Evolutionary conservation across 2,329 filamentous ascomycete genomes (phyloP).

Genomic region (Colletotrichum phormii): DNA sequence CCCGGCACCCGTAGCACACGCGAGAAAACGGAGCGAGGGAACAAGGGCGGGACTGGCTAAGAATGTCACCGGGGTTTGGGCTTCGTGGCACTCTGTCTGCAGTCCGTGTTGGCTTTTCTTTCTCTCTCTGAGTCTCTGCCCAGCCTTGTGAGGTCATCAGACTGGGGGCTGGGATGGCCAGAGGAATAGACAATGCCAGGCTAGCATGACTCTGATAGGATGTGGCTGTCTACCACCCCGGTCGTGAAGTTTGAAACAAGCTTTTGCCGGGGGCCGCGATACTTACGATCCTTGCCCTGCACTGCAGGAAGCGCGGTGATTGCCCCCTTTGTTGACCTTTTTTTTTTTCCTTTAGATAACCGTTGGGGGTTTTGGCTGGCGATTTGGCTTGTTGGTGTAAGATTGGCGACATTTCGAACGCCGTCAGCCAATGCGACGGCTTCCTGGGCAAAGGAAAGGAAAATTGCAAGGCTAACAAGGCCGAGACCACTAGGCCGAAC

Average conservation of each 20-base stretch:
- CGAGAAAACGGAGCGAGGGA: not conserved
- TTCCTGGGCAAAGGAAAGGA: not conserved
- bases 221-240: not conserved
- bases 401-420: not conserved
- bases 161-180: constrained; percentile 2
- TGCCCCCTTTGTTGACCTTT: not conserved
- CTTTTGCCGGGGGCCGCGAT: constrained; percentile 18
- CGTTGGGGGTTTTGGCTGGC: not conserved
- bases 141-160: constrained; percentile 34
- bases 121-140: not conserved
- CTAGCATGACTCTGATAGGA: constrained; percentile 13
- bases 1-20: not conserved
- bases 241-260: constrained; percentile 33
- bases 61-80: constrained; percentile 28
- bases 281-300: not conserved
- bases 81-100: constrained; percentile 26
- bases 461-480: not conserved
- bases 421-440: constrained; percentile 23
- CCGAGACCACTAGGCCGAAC: not conserved
- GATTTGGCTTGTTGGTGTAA: not conserved
- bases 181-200: not conserved
- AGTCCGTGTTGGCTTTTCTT: not conserved
- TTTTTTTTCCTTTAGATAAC: not conserved
- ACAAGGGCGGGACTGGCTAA: constrained; percentile 9
- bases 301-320: not conserved